Evolutionary conservation across 805 yeast species (phyloP).

Genomic region (Ogataea ramenticola): DNA sequence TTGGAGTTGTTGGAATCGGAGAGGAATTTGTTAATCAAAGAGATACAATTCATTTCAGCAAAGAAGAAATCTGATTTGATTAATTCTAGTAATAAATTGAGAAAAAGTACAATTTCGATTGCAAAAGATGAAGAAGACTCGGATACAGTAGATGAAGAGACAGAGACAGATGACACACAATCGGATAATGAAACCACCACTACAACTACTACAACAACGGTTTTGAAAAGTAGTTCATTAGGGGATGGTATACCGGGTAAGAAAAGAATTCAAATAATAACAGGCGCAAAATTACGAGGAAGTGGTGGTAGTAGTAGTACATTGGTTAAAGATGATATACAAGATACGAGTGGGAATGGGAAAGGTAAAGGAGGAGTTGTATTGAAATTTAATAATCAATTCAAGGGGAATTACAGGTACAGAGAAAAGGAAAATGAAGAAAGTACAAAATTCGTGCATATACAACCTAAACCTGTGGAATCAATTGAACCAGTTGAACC

Average conservation of each 20-base stretch:
- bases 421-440: neutral
- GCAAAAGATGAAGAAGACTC: neutral
- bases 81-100: no score
- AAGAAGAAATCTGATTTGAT: no score
- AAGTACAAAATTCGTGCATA: no score
- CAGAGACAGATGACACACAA: neutral
- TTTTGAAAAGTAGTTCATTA: no score
- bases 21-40: conserved; percentile 16
- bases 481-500: no score
- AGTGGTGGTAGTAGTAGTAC: no score
- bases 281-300: neutral
- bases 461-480: no score
- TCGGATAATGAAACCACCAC: neutral
- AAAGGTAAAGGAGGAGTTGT: no score
- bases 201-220: neutral
- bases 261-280: neutral
- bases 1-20: conserved; percentile 17
- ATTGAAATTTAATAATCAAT: neutral
- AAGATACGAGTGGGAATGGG: no score
- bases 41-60: conserved; percentile 13
- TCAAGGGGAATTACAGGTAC: neutral
- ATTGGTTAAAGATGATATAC: no score
- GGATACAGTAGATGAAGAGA: neutral
- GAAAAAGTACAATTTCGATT: no score
- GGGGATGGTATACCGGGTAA: neutral